Evolutionary conservation across 2,329 filamentous ascomycete species (phyloP), one percentile per base, ranked within the genome.

Genomic region (Stachybotrys elegans): DNA sequence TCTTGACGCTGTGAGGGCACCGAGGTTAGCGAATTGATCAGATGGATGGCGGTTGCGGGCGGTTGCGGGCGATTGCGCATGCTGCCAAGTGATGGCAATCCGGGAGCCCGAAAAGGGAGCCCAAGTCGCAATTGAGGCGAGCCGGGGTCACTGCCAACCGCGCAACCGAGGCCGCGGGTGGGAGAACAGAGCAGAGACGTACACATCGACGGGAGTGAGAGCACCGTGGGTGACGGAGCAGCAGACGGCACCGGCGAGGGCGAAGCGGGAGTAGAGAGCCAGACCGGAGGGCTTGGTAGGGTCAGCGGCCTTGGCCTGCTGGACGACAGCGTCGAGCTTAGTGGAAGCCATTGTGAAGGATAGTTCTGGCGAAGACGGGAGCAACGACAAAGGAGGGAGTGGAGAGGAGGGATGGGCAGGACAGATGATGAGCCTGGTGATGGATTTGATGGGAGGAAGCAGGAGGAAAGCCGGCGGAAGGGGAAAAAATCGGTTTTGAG

Each of bases 131-230:
- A n/a, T n/a, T n/a, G n/a, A n/a, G n/a, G n/a, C n/a, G n/a, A n/a
- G n/a, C n/a, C n/a, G n/a, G n/a, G n/a, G n/a, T n/a, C n/a, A n/a
- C n/a, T n/a, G n/a, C n/a, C n/a, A n/a, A n/a, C n/a, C n/a, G n/a
- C n/a, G n/a, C n/a, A n/a, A n/a, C n/a, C n/a, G n/a, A n/a, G n/a
- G n/a, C n/a, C n/a, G n/a, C n/a, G n/a, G n/a, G n/a, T n/a, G n/a
- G n/a, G n/a, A n/a, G n/a, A n/a, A 16, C 7, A 20, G 16, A 23
- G 37, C 12, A 41, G n/a, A 44, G 34, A 88, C 92, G 72, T 93
- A 97, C 92, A 98, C 93, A 87, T 98, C 93, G 71, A 98, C 90
- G 66, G 93, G 93, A 58, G 93, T 98, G 62, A 97, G 84, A 65
- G 80, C 86, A 72, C 92, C 93, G 82, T 98, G 93, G 66, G 93